These are phyloP conservation scores for Suillus subalutaceus DNA, from an alignment of 768 basidiomycete species.

Conservation along the genomic window DNA sequence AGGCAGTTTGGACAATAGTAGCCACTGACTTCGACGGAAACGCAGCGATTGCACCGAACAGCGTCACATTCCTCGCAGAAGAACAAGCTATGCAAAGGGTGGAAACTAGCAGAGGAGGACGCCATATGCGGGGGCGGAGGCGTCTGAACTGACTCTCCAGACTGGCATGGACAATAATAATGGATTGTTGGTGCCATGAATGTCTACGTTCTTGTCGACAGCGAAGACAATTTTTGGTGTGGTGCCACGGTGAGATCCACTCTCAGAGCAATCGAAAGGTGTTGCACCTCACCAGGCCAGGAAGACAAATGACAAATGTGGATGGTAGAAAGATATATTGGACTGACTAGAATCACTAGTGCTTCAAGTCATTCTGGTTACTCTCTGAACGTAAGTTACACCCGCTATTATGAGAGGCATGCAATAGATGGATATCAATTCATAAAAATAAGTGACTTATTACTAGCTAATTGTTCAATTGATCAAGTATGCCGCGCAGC, in stretches of 20 bases:
- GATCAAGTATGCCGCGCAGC: background rate
- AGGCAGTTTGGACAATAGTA: slow-evolving; percentile 99
- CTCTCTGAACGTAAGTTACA: background rate
- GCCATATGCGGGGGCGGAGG: slow-evolving; percentile 77
- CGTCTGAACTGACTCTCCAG: slow-evolving; percentile 39
- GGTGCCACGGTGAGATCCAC: background rate
- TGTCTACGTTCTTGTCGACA: background rate
- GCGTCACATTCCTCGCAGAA: slow-evolving; percentile 99
- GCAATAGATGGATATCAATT: background rate
- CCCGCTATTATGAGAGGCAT: background rate
- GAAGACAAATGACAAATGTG: background rate
- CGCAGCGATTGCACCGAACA: slow-evolving; percentile 90
- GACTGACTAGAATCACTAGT: background rate
- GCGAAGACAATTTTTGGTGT: background rate
- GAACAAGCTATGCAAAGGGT: slow-evolving; percentile 82
- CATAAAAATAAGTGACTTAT: background rate
- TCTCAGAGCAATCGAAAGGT: background rate
- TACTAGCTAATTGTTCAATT: background rate
- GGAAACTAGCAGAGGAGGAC: slow-evolving; percentile 82
- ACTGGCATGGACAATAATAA: slow-evolving; percentile 80
- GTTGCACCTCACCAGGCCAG: background rate
- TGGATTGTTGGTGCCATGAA: slow-evolving; percentile 47
- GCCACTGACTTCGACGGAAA: slow-evolving; percentile 90
- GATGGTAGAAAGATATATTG: background rate
- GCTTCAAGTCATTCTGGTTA: no score